Evolutionary conservation across 2,329 filamentous ascomycete species (phyloP), one percentile per base, ranked within the genome.

Genomic region (Diatrype stigma): DNA sequence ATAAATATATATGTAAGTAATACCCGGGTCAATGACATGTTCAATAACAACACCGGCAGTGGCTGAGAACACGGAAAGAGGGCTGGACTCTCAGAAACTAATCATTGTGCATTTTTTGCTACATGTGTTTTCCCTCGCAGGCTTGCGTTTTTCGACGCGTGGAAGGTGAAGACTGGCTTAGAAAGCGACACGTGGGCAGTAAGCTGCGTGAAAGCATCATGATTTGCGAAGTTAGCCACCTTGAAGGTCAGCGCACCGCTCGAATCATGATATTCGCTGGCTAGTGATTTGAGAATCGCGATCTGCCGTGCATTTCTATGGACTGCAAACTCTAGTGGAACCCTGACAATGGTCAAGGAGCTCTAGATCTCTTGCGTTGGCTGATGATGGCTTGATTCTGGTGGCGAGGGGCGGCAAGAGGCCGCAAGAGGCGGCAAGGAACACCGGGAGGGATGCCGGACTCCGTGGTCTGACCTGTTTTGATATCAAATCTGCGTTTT

Each of bases 401-500:
- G 42, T 23, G 28, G 42, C 11, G 17, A n/a, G n/a, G 12, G 6
- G 17, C 17, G 37, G 19, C 19, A 10, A n/a, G n/a, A n/a, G 34
- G 16, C 34, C 16, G 34, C 16, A 14, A 11, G 7, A 10, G 34
- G 16, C 17, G 6, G 34, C 34, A 37, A n/a, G n/a, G n/a, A n/a
- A n/a, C n/a, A n/a, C n/a, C n/a, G n/a, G n/a, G n/a, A n/a, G n/a
- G n/a, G n/a, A n/a, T n/a, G n/a, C n/a, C n/a, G n/a, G n/a, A n/a
- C n/a, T 30, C 5, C 10, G 26, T 30, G 26, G 26, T 30, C n/a
- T n/a, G 26, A 10, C 26, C 26, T 30, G 5, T 30, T 5, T 22
- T 19, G 12, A 37, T 40, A 40, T 59, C 40, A 66, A 45, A 66
- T 66, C 57, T 66, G 63, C 40, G 63, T 66, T 53, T 66, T 66